These are phyloP conservation scores for Xylaria arbuscula DNA, from an alignment of 2,329 filamentous ascomycete species.

Conservation along the genomic window DNA sequence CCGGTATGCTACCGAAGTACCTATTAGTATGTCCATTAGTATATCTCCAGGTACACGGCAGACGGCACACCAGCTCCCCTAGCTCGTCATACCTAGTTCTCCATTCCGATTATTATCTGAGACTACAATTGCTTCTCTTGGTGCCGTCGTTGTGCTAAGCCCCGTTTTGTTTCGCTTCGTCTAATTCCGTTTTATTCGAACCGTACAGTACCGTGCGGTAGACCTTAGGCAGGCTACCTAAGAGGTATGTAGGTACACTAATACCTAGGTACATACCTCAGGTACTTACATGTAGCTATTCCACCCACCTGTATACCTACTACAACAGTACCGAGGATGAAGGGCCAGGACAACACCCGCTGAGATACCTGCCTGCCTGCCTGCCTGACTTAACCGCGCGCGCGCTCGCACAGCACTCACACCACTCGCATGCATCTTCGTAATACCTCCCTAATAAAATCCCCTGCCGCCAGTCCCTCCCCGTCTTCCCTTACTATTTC, in stretches of 20 bases:
- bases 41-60: not conserved
- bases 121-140: not conserved
- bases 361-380: constrained; percentile 8
- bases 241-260: too few relatives aligned
- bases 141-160: not conserved
- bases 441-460: constrained; percentile 23
- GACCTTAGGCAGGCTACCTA: not conserved
- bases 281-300: not conserved
- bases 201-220: constrained; percentile 11
- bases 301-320: not conserved
- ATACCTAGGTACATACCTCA: not conserved
- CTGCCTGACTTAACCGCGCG: constrained; percentile 22
- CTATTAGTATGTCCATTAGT: too few relatives aligned
- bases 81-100: not conserved
- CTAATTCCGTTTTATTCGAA: constrained; percentile 8
- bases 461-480: constrained; percentile 9
- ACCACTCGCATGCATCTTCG: not conserved
- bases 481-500: constrained; percentile 9
- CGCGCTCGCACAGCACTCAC: constrained; percentile 16
- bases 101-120: not conserved
- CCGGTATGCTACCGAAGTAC: too few relatives aligned
- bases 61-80: not conserved
- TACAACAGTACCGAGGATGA: constrained; percentile 6
- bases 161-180: constrained; percentile 12
- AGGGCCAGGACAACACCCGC: constrained; percentile 5